A percentile compares a stretch with the other conserved stretches of the same genome.
phyloP scores from a whole-genome alignment of 2,329 filamentous ascomycete genomes.

The Coniochaeta prunicola region DNA sequence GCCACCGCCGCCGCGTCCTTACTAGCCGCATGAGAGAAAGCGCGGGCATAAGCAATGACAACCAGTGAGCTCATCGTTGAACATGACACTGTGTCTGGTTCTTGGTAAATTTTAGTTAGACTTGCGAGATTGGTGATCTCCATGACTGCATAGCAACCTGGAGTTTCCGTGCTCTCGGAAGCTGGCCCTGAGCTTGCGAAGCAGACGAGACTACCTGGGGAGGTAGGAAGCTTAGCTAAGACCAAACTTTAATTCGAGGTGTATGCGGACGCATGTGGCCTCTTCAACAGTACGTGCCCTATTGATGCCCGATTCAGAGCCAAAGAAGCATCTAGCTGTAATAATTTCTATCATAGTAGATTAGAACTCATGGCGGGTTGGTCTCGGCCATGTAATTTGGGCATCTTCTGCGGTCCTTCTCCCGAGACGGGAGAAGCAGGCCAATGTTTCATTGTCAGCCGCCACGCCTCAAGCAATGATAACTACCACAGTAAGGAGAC shows the following conservation, averaged over 20 bases:
- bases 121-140: neutral
- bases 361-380: no score
- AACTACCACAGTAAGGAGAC: neutral
- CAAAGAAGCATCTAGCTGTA: neutral
- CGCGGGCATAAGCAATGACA: neutral
- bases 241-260: neutral
- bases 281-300: neutral
- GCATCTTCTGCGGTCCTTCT: neutral
- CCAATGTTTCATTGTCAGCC: slow-evolving; percentile 15
- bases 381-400: neutral
- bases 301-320: neutral
- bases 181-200: neutral
- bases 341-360: neutral
- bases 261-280: neutral
- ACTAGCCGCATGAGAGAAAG: neutral
- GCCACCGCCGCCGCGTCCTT: neutral
- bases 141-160: neutral
- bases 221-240: neutral
- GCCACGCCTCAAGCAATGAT: slow-evolving; percentile 8
- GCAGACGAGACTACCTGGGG: neutral
- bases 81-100: neutral
- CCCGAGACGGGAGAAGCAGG: slow-evolving; percentile 3
- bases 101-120: neutral
- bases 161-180: neutral
- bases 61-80: neutral